Base-by-base conservation (phyloP, 1,284 basidiomycete genomes). In the Malassezia obtusa region DNA sequence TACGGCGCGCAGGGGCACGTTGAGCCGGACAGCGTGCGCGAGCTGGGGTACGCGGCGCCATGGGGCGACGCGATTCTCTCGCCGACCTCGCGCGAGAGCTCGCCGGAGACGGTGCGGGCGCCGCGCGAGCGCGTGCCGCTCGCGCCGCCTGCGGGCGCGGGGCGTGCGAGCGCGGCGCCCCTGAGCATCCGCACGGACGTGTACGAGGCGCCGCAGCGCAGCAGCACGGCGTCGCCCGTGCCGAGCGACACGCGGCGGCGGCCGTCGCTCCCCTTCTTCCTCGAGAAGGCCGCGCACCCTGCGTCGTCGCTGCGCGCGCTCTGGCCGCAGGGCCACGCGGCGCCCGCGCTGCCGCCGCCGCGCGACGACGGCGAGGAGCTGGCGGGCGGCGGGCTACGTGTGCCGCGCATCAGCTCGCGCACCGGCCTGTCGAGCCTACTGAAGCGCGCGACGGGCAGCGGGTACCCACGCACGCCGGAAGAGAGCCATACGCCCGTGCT, bases 221-320 rank as follows among this genome's bases (percentile, higher is more conserved):
- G 28, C 19, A 11, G 43, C 17, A 24, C 21, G 1, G 33, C n/a
- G 12, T 48, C 46, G 33, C 35, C 35, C n/a, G 33, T 10, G 21
- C 35, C 45, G 14, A 33, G 17, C 31, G 60, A 62, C 22, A 56
- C 52, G 17, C 61, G 60, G 37, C 50, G 65, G 21, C 59, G 68
- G 11, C 60, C 63, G 0, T 65, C 62, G 10, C 47, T 72, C 14
- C 67, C 68, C 2, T 58, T 62, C 12, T 59, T 68, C 14, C 32
- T 69, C 4, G 69, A 68, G 24, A 68, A 63, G 50, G 67, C 67
- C 0, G 58, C 64, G 4, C 61, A 65, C 50, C 65, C 69, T 2
- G 68, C 62, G 25, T 59, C 61, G 9, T 59, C 62, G 9, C 32
- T 71, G n/a, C 61, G 66, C 8, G 60, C 62, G 15, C 58, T 70